These are phyloP conservation scores for Euphorbia tirucalli DNA, from an alignment of 345 rosid genomes.

Conservation along the genomic window DNA sequence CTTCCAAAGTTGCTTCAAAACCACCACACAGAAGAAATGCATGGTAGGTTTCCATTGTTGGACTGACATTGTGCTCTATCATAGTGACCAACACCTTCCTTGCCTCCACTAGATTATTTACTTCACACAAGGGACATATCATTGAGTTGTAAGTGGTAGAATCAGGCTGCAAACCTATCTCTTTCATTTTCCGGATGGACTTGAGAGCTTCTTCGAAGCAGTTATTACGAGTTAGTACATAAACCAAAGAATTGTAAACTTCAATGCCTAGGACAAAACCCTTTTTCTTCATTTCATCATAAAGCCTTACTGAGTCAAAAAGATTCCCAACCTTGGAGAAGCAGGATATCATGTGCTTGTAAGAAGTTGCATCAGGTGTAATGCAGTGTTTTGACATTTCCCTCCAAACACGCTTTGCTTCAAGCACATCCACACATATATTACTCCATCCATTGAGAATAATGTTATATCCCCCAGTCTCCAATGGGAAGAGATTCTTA, in stretches of 20 bases:
- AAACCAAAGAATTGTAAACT: constrained; percentile 72
- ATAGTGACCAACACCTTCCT: constrained; percentile 54
- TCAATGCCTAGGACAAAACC: constrained; percentile 56
- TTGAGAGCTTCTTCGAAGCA: constrained; percentile 68
- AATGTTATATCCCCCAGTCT: constrained; percentile 59
- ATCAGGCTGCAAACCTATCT: constrained; percentile 53
- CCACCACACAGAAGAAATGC: constrained; percentile 51
- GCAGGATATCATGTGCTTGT: constrained; percentile 70
- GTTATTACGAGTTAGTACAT: constrained; percentile 64
- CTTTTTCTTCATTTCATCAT: constrained; percentile 84
- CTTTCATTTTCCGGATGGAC: constrained; percentile 59
- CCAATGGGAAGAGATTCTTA: constrained; percentile 72
- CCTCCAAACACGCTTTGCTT: constrained; percentile 90
- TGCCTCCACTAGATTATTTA: constrained; percentile 54
- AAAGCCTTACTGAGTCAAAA: constrained; percentile 76
- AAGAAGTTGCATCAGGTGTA: constrained; percentile 61
- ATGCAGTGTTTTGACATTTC: constrained; percentile 75
- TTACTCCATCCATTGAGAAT: constrained; percentile 84
- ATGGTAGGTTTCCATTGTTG: constrained; percentile 70
- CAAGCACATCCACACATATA: constrained; percentile 53
- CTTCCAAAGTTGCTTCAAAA: constrained; percentile 50
- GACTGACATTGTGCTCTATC: constrained; percentile 50
- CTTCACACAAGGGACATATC: constrained; percentile 65
- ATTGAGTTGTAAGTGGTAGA: constrained; percentile 67
- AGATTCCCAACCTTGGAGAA: constrained; percentile 81